phyloP scores from a whole-genome alignment of 2,329 filamentous ascomycete species.

The Didymella arachidicola region DNA sequence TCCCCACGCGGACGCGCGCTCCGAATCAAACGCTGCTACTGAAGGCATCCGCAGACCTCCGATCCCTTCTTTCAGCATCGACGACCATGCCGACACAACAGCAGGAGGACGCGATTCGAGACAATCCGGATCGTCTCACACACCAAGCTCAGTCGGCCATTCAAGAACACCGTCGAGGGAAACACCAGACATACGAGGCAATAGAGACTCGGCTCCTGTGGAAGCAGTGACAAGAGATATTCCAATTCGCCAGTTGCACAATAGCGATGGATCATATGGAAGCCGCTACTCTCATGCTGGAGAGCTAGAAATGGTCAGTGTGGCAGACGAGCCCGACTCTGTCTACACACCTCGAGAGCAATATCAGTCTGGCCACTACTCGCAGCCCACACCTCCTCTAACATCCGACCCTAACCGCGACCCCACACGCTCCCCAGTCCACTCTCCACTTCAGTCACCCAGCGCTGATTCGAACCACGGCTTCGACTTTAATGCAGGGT shows the following conservation, averaged over 20 bases:
- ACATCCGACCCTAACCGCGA: slow-evolving; percentile 37
- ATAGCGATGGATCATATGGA: slow-evolving; percentile 43
- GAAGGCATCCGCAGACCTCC: slow-evolving; percentile 26
- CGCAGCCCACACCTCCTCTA: slow-evolving; percentile 37
- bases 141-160: slow-evolving; percentile 44
- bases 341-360: slow-evolving; percentile 35
- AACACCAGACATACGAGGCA: slow-evolving; percentile 36
- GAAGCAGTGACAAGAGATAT: slow-evolving; percentile 44
- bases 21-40: slow-evolving; percentile 21
- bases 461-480: slow-evolving; percentile 43
- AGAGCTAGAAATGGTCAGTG: slow-evolving; percentile 41
- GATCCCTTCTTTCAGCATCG: slow-evolving; percentile 45
- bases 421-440: slow-evolving; percentile 31
- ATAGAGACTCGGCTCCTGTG: slow-evolving; percentile 34
- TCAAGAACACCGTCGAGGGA: slow-evolving; percentile 49
- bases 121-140: slow-evolving; percentile 46
- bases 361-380: slow-evolving; percentile 29
- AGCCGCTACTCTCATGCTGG: slow-evolving; percentile 45
- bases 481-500: slow-evolving; percentile 43
- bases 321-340: slow-evolving; percentile 34
- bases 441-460: slow-evolving; percentile 41
- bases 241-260: slow-evolving; percentile 46
- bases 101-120: slow-evolving; percentile 43
- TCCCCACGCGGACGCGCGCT: slow-evolving; percentile 20
- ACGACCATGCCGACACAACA: slow-evolving; percentile 41